Percentiles rank a stretch among this genome's conserved stretches.
These are phyloP conservation scores for Curvularia sp. DNA, from an alignment of 2,329 filamentous ascomycete genomes.

Conservation along the genomic window DNA sequence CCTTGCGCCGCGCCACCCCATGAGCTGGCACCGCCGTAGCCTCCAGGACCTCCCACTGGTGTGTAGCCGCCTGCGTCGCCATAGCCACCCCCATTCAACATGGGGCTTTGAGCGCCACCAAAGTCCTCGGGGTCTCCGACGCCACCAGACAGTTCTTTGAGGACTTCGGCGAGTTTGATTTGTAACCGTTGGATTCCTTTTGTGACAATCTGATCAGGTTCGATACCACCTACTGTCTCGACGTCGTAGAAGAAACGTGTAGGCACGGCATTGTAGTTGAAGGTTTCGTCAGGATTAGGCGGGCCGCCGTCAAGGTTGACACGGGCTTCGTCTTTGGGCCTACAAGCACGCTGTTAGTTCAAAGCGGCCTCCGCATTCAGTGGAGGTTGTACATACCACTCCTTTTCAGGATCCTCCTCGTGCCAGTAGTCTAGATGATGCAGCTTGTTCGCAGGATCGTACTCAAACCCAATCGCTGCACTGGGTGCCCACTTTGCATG, in stretches of 20 bases:
- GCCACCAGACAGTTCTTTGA: conserved; percentile 67
- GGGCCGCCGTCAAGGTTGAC: conserved; percentile 76
- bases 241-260: conserved; percentile 91
- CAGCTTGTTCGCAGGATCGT: conserved; percentile 96
- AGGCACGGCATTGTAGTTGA: conserved; percentile 89
- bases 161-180: conserved; percentile 83
- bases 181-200: conserved; percentile 89
- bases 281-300: conserved; percentile 80
- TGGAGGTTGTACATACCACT: conserved; percentile 72
- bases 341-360: conserved; percentile 45
- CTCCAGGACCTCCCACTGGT: conserved; percentile 62
- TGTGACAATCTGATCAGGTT: conserved; percentile 87
- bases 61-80: conserved; percentile 69
- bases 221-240: conserved; percentile 84
- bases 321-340: conserved; percentile 84
- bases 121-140: conserved; percentile 63
- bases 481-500: conserved; percentile 98
- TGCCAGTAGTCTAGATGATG: conserved; percentile 94
- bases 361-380: too few species aligned
- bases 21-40: conserved; percentile 61
- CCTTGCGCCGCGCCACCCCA: conserved; percentile 64
- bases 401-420: conserved; percentile 80
- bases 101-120: conserved; percentile 71
- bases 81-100: conserved; percentile 57
- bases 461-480: conserved; percentile 93